These are phyloP conservation scores for Xylaria nigripes DNA, from an alignment of 495 filamentous ascomycete species.

Conservation along the genomic window DNA sequence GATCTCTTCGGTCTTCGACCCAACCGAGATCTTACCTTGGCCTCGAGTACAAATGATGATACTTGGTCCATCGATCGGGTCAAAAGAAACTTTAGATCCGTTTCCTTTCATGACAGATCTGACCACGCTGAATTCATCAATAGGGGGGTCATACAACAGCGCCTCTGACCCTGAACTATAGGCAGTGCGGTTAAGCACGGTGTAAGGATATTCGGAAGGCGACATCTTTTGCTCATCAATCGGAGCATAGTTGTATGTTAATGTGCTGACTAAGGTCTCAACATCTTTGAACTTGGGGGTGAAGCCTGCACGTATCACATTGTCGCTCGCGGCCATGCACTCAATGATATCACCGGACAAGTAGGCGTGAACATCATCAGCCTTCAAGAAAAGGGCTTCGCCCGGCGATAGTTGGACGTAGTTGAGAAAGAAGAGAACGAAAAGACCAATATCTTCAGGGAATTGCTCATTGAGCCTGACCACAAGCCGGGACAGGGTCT, in stretches of 20 bases:
- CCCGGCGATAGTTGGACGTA: conserved; percentile 59
- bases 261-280: conserved; percentile 77
- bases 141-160: conserved; percentile 84
- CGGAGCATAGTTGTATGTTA: conserved; percentile 90
- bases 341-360: conserved; percentile 94
- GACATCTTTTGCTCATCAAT: conserved; percentile 90
- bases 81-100: conserved; percentile 77
- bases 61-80: conserved; percentile 78
- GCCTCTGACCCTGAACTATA: conserved; percentile 65
- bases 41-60: conserved; percentile 85
- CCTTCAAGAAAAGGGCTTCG: conserved; percentile 92
- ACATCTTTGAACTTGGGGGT: conserved; percentile 99
- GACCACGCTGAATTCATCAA: conserved; percentile 92
- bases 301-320: conserved; percentile 93
- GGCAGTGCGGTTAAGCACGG: conserved; percentile 63
- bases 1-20: conserved; percentile 59
- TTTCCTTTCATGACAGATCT: conserved; percentile 62
- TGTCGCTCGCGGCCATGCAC: conserved; percentile 97
- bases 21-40: conserved; percentile 73
- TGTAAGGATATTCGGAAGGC: conserved; percentile 75
- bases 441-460: conserved; percentile 42
- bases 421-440: conserved; percentile 47
- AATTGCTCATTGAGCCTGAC: conserved; percentile 57
- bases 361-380: conserved; percentile 96
- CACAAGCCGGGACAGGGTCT: conserved; percentile 68